Conservation (phyloP, 2,329 filamentous ascomycete genomes). For the Cordyceps cateniannulata region DNA sequence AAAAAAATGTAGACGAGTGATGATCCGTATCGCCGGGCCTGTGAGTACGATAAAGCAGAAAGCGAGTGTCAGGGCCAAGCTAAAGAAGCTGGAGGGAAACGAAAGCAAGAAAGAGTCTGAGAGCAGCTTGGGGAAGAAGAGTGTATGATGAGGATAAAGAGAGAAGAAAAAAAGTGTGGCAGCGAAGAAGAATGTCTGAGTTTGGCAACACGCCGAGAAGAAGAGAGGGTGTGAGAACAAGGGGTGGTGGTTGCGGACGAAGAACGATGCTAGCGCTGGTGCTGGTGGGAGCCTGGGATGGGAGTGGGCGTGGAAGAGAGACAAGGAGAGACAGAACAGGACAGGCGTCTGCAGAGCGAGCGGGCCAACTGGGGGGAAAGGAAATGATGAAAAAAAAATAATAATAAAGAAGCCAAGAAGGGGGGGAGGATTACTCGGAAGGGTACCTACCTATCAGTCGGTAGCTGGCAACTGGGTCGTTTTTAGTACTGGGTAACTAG, state of each 20-base stretch:
- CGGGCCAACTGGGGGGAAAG: background rate
- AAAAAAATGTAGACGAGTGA: background rate
- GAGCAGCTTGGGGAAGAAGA: background rate
- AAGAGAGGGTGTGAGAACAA: background rate
- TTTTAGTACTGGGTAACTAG: too few species aligned
- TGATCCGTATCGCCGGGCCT: background rate
- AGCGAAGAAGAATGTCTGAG: constrained; percentile 9
- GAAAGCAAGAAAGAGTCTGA: constrained; percentile 1
- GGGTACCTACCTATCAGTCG: background rate
- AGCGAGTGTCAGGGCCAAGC: constrained; percentile 11
- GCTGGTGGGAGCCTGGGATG: background rate
- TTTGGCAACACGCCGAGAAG: background rate
- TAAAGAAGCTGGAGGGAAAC: background rate
- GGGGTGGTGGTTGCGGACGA: background rate
- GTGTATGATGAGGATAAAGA: constrained; percentile 5
- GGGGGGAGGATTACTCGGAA: background rate
- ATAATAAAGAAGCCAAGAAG: background rate
- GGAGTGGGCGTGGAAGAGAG: background rate
- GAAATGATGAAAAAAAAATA: background rate
- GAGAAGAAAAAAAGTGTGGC: constrained; percentile 12
- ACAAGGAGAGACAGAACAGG: too few species aligned
- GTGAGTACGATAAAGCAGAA: background rate
- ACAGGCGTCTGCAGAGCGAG: background rate
- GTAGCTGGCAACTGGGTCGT: background rate
- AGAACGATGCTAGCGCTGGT: constrained; percentile 9